Conservation (phyloP, 176 grass and related monocot species). For the Typha latifolia region DNA sequence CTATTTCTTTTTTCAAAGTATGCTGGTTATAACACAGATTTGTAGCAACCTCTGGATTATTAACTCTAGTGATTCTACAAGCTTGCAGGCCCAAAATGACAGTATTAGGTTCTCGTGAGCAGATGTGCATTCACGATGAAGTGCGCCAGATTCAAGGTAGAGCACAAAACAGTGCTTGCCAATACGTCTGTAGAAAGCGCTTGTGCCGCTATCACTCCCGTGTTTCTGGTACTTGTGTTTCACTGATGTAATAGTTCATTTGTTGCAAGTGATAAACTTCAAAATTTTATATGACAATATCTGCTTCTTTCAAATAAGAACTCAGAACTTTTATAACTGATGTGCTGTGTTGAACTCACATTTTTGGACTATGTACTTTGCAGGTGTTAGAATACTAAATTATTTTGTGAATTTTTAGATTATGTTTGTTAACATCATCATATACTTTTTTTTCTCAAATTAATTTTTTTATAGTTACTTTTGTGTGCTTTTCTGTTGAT, state of each 20-base stretch:
- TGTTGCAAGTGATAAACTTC: not conserved
- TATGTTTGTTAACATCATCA: too few relatives aligned
- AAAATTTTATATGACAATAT: not conserved
- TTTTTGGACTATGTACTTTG: not conserved
- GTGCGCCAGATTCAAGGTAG: conserved; percentile 52
- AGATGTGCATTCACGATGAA: conserved; percentile 90
- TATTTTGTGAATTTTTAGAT: too few relatives aligned
- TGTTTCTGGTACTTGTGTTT: conserved; percentile 45
- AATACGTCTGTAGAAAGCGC: conserved; percentile 80
- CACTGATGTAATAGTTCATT: not conserved
- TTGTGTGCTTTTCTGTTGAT: too few relatives aligned
- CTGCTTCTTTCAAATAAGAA: not conserved
- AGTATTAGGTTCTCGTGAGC: conserved; percentile 79
- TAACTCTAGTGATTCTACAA: conserved; percentile 3
- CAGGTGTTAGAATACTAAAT: too few relatives aligned
- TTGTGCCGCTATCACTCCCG: conserved; percentile 45
- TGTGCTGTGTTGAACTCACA: not conserved
- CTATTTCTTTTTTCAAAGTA: not conserved
- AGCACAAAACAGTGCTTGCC: conserved; percentile 82
- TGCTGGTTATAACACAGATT: not conserved
- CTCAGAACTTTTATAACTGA: not conserved
- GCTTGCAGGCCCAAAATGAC: conserved; percentile 79
- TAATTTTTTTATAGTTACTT: too few relatives aligned
- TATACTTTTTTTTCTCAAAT: too few relatives aligned
- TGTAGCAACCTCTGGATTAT: not conserved